Percentiles rank a stretch among this genome's conserved stretches.
These are phyloP conservation scores for Plantago ovata DNA, from an alignment of 257 asterid genomes.

Conservation along the genomic window DNA sequence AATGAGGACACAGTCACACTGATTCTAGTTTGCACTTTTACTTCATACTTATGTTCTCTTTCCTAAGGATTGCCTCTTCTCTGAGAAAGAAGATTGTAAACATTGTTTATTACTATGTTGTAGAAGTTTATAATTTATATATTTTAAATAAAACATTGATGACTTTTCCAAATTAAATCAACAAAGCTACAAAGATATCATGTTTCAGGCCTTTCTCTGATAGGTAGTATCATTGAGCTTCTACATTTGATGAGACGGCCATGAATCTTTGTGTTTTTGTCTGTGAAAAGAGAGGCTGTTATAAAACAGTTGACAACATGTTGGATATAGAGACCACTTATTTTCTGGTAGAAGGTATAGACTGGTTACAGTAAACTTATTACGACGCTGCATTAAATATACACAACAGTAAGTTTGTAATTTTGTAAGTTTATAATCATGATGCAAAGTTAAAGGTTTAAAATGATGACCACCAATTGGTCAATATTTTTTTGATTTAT, in stretches of 20 bases:
- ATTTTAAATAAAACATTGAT: background rate
- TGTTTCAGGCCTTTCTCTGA: background rate
- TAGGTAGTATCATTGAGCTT: conserved; percentile 1
- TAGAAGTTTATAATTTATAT: conserved; percentile 2
- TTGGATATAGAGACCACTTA: conserved; percentile 15
- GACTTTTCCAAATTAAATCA: background rate
- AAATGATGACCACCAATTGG: too few species aligned
- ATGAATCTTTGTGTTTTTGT: too few species aligned
- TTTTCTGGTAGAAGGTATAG: conserved; percentile 21
- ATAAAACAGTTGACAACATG: conserved; percentile 1
- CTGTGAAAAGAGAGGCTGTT: conserved; percentile 18
- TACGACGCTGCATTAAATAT: too few species aligned
- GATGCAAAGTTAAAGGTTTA: too few species aligned
- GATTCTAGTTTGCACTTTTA: background rate
- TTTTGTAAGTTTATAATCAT: too few species aligned
- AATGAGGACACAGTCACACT: conserved; percentile 17
- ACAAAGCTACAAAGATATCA: background rate
- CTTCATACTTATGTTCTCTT: conserved; percentile 1
- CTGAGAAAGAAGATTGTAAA: background rate
- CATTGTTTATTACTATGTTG: background rate
- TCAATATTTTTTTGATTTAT: too few species aligned
- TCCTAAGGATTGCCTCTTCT: background rate
- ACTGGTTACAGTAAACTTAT: background rate
- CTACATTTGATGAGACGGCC: too few species aligned
- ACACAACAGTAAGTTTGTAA: too few species aligned